Evolutionary conservation across 192 early-diverging fungal species (phyloP).

Genomic region (Backusella tuberculispora): DNA sequence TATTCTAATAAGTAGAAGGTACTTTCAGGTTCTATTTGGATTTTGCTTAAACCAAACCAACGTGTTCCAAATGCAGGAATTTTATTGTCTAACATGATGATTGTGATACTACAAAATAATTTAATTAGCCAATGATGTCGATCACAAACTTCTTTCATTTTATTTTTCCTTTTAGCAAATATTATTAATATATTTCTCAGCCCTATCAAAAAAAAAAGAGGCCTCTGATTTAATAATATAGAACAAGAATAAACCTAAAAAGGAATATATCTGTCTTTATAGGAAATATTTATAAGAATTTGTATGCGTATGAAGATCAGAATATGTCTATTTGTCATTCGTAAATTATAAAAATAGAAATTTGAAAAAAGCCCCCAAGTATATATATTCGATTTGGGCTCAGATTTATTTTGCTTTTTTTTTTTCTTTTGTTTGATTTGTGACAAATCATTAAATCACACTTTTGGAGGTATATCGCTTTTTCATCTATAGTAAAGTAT

Average conservation of each 20-base stretch:
- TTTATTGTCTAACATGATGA: background rate
- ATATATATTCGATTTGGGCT: too few relatives aligned
- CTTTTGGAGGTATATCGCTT: too few relatives aligned
- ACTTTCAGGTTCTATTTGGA: too few relatives aligned
- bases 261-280: background rate
- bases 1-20: too few relatives aligned
- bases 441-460: too few relatives aligned
- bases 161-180: background rate
- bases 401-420: too few relatives aligned
- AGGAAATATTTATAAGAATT: background rate
- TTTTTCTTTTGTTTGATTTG: too few relatives aligned
- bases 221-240: background rate
- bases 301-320: background rate
- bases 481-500: too few relatives aligned
- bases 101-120: background rate
- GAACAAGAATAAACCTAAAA: background rate
- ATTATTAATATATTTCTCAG: background rate
- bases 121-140: background rate
- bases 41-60: background rate
- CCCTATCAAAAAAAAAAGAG: background rate
- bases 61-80: background rate
- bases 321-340: too few relatives aligned
- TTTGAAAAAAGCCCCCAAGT: too few relatives aligned
- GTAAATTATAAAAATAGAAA: constrained; percentile 10
- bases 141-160: background rate